Evolutionary conservation across 2,329 filamentous ascomycete species (phyloP).

Genomic region (Xylaria sp.): DNA sequence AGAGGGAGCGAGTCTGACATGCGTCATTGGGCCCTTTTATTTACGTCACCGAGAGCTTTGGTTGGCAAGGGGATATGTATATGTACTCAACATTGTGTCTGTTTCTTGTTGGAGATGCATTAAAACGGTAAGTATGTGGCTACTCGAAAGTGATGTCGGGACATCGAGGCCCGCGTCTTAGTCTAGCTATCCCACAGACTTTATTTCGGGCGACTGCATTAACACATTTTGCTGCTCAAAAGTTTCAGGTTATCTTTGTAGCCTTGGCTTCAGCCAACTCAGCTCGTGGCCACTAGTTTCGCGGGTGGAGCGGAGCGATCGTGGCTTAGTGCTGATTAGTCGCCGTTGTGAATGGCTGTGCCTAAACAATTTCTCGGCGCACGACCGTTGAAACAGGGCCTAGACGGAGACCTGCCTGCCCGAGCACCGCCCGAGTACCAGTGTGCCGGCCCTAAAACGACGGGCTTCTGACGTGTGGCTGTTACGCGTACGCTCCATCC

Average conservation of each 20-base stretch:
- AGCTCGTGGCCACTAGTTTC: slow-evolving; percentile 15
- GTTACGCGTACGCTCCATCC: slow-evolving; percentile 29
- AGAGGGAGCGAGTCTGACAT: background rate
- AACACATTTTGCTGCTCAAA: background rate
- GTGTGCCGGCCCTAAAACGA: slow-evolving; percentile 2
- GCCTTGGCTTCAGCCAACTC: slow-evolving; percentile 14
- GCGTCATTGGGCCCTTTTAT: slow-evolving; percentile 6
- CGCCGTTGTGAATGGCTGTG: slow-evolving; percentile 22
- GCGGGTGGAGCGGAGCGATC: background rate
- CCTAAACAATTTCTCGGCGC: slow-evolving; percentile 3
- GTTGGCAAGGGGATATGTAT: slow-evolving; percentile 14
- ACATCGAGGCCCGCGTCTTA: background rate
- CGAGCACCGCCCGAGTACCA: background rate
- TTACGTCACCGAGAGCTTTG: background rate
- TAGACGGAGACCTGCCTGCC: no score
- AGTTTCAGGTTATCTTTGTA: no score
- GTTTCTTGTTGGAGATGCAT: background rate
- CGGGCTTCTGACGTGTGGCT: background rate
- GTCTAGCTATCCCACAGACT: background rate
- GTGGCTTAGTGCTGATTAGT: slow-evolving; percentile 31
- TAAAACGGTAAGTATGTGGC: background rate
- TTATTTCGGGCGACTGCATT: no score
- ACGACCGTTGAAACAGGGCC: slow-evolving; percentile 15
- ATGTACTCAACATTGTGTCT: background rate
- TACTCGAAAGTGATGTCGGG: background rate